Conservation (phyloP, 306 rosid genomes). For the Cicer cuneatum region DNA sequence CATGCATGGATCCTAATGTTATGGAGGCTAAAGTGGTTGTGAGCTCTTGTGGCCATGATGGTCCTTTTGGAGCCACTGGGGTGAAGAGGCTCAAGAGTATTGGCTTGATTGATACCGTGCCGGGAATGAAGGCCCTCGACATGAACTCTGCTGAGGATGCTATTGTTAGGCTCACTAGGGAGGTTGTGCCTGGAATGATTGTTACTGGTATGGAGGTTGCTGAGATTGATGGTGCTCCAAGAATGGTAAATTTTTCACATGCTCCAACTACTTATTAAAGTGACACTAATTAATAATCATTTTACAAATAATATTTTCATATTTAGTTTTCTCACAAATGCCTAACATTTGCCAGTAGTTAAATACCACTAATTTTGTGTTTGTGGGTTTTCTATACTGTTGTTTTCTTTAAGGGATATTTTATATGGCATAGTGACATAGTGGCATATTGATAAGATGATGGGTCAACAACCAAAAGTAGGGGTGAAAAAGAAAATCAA, state of each 20-base stretch:
- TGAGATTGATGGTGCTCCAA: slow-evolving; percentile 90
- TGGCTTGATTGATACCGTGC: slow-evolving; percentile 72
- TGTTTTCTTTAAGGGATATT: background rate
- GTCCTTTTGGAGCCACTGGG: slow-evolving; percentile 91
- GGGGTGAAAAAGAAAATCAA: background rate
- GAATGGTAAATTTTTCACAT: slow-evolving; percentile 64
- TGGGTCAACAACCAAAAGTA: background rate
- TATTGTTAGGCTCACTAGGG: slow-evolving; percentile 77
- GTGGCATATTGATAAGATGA: background rate
- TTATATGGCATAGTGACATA: background rate
- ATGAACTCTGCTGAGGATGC: slow-evolving; percentile 92
- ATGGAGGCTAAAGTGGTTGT: slow-evolving; percentile 96
- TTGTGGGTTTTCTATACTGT: background rate
- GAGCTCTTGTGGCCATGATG: slow-evolving; percentile 91
- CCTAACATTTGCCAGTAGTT: background rate
- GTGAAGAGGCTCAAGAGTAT: slow-evolving; percentile 84
- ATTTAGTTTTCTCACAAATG: too few relatives aligned
- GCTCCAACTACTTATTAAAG: background rate
- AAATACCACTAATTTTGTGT: background rate
- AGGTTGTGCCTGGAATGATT: slow-evolving; percentile 89
- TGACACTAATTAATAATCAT: too few relatives aligned
- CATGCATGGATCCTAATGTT: slow-evolving; percentile 95
- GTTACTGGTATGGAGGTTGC: slow-evolving; percentile 97
- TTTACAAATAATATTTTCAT: too few relatives aligned
- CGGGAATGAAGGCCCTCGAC: slow-evolving; percentile 90